Evolutionary conservation across 805 yeast genomes (phyloP).

Genomic region (Cyberlindnera amylophila): DNA sequence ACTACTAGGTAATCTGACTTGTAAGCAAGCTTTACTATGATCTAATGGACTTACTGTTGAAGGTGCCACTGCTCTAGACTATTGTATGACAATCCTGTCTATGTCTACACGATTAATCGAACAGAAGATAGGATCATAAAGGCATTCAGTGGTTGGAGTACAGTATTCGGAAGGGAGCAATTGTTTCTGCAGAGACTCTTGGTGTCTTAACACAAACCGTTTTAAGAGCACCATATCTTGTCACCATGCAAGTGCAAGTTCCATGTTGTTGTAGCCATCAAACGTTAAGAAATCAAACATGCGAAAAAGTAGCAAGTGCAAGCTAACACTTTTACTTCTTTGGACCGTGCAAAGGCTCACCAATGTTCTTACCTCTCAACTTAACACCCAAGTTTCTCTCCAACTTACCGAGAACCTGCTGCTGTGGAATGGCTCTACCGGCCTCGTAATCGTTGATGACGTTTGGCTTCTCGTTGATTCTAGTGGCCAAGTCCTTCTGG

Average conservation of each 20-base stretch:
- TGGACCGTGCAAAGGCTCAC: slow-evolving; percentile 66
- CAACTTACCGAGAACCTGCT: slow-evolving; percentile 86
- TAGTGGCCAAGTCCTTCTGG: slow-evolving; percentile 95
- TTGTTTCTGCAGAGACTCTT: no score
- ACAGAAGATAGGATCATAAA: neutral
- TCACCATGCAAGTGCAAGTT: neutral
- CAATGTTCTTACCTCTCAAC: slow-evolving; percentile 93
- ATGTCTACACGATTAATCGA: neutral
- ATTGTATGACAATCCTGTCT: no score
- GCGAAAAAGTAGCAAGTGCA: neutral
- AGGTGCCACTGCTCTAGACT: no score
- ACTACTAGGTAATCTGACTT: no score
- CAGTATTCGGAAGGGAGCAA: neutral
- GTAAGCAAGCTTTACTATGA: no score
- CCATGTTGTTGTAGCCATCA: neutral
- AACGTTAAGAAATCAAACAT: neutral
- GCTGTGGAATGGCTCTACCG: slow-evolving; percentile 95
- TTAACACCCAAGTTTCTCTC: slow-evolving; percentile 94
- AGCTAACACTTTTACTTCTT: slow-evolving; percentile 29
- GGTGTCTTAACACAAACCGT: no score
- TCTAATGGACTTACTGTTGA: no score
- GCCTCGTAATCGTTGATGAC: slow-evolving; percentile 95
- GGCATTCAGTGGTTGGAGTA: slow-evolving; percentile 4
- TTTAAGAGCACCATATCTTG: no score
- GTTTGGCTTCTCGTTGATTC: slow-evolving; percentile 92